phyloP scores from a whole-genome alignment of 2,329 filamentous ascomycete genomes.

The Dryadomyces quercus-mongolicae region DNA sequence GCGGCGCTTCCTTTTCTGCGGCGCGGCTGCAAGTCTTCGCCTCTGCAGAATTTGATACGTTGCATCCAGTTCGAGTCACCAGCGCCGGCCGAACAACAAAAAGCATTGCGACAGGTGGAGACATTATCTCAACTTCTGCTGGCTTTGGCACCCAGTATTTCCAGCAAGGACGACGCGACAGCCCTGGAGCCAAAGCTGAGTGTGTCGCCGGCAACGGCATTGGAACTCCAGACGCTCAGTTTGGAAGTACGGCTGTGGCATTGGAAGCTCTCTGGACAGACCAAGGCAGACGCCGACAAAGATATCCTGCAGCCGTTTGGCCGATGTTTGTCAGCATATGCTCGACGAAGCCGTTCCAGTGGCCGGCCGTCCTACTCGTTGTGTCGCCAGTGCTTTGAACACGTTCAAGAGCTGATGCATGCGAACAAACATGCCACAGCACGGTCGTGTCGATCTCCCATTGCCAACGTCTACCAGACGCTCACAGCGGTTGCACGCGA shows the following conservation, averaged over 20 bases:
- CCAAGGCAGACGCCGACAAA: conserved; percentile 42
- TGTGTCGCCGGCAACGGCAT: conserved; percentile 41
- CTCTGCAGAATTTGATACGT: conserved; percentile 41
- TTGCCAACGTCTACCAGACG: conserved; percentile 37
- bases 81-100: conserved; percentile 31
- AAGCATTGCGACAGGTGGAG: conserved; percentile 54
- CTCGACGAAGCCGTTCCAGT: conserved; percentile 32
- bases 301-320: conserved; percentile 55
- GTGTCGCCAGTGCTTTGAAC: conserved; percentile 22
- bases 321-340: conserved; percentile 49
- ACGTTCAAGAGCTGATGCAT: conserved; percentile 26
- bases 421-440: conserved; percentile 17
- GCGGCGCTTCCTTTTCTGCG: conserved; percentile 42
- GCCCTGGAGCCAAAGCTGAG: conserved; percentile 42
- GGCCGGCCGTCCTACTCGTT: conserved; percentile 25
- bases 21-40: conserved; percentile 41
- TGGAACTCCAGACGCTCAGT: conserved; percentile 53
- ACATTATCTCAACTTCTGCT: conserved; percentile 52
- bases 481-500: conserved; percentile 31
- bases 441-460: conserved; percentile 27
- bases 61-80: conserved; percentile 25
- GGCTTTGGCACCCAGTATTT: conserved; percentile 55
- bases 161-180: conserved; percentile 45
- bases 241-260: conserved; percentile 49
- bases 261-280: conserved; percentile 51